Percentiles rank a stretch among this genome's conserved stretches.
phyloP scores from a whole-genome alignment of 1,284 basidiomycete genomes.

The Cryptococcus floricola region DNA sequence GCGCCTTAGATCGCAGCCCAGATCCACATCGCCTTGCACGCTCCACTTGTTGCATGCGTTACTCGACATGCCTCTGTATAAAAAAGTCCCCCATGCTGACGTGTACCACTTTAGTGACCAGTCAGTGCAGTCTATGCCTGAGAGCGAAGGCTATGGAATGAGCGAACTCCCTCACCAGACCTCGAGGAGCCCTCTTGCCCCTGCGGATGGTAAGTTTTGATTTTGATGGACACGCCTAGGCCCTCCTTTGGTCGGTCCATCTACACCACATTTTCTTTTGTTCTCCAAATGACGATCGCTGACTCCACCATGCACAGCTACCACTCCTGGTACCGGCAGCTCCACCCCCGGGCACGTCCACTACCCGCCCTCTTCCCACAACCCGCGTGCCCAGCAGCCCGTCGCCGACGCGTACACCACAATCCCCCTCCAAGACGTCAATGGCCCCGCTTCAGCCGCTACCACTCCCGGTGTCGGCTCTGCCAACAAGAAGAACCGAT shows the following conservation, averaged over 20 bases:
- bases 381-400: not conserved
- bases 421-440: constrained; percentile 32
- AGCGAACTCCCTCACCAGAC: constrained; percentile 9
- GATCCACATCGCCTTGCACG: not conserved
- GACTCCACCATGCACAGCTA: not conserved
- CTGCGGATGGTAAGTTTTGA: constrained; percentile 12
- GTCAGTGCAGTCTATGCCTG: constrained; percentile 17
- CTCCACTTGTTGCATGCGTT: not conserved
- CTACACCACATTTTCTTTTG: not conserved
- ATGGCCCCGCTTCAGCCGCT: not conserved
- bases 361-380: constrained; percentile 36
- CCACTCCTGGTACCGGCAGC: not conserved
- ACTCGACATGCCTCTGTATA: not conserved
- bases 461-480: constrained; percentile 17
- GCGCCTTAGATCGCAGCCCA: too few relatives aligned
- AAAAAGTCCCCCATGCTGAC: not conserved
- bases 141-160: constrained; percentile 19
- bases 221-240: not conserved
- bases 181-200: constrained; percentile 20
- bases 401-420: constrained; percentile 25
- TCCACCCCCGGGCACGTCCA: constrained; percentile 24
- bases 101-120: constrained; percentile 13
- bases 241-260: not conserved
- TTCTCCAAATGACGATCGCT: not conserved
- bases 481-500: constrained; percentile 25